Conservation (phyloP, 495 filamentous ascomycete species). For the Neurospora sublineolata region DNA sequence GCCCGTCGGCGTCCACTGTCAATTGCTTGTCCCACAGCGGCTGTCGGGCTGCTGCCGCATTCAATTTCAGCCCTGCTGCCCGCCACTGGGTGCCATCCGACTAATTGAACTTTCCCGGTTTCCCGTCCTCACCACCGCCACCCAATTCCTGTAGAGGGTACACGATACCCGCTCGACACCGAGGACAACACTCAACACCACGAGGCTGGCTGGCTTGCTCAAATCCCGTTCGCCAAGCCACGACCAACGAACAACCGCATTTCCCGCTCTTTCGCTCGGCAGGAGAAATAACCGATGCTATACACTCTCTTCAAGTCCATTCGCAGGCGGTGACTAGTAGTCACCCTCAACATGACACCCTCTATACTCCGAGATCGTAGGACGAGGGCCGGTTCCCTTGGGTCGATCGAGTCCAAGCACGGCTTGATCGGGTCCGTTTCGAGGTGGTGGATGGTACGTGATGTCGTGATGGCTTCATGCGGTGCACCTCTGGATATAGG, state of each 20-base stretch:
- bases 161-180: neutral
- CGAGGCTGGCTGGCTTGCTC: neutral
- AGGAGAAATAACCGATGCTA: slow-evolving; percentile 9
- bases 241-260: neutral
- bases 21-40: too few species aligned
- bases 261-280: neutral
- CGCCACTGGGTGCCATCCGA: neutral
- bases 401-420: slow-evolving; percentile 3
- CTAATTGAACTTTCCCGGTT: neutral
- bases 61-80: too few species aligned
- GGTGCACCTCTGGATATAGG: neutral
- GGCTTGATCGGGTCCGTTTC: slow-evolving; percentile 28
- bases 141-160: neutral
- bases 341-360: slow-evolving; percentile 22
- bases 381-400: slow-evolving; percentile 10
- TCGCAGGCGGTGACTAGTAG: slow-evolving; percentile 31
- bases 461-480: neutral
- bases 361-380: neutral
- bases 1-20: too few species aligned
- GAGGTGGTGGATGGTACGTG: slow-evolving; percentile 39
- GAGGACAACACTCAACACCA: neutral
- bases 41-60: too few species aligned
- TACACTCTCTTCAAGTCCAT: slow-evolving; percentile 23
- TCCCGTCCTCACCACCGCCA: neutral
- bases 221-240: neutral